Conservation (phyloP, 2,329 filamentous ascomycete genomes). For the Teratosphaeria pseudoeucalypti region DNA sequence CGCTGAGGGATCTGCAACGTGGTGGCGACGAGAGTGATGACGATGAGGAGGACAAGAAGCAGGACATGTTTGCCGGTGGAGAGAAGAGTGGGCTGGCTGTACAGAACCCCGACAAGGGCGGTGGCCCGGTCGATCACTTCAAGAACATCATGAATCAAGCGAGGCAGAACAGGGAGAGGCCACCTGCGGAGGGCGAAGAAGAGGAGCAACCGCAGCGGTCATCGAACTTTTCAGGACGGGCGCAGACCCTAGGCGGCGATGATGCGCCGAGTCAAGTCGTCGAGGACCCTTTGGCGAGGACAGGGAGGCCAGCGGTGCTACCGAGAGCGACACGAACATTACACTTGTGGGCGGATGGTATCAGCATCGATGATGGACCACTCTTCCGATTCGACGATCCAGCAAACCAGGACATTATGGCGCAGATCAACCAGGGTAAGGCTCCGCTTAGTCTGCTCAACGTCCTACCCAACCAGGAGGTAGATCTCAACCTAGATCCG, state of each 20-base stretch:
- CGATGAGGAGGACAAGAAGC: constrained; percentile 49
- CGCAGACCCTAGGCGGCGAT: constrained; percentile 69
- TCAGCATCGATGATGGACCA: constrained; percentile 73
- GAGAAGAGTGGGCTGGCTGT: constrained; percentile 71
- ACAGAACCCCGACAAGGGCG: constrained; percentile 48
- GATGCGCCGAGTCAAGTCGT: constrained; percentile 60
- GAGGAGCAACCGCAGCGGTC: constrained; percentile 29
- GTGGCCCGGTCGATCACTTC: constrained; percentile 35
- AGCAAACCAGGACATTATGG: constrained; percentile 57
- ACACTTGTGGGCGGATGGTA: constrained; percentile 75
- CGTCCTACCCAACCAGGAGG: constrained; percentile 61
- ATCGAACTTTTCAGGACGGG: constrained; percentile 54
- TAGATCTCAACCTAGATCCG: constrained; percentile 66
- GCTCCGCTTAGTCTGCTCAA: constrained; percentile 71
- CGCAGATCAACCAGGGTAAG: constrained; percentile 66
- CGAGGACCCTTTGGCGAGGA: constrained; percentile 43
- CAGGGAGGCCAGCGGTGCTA: constrained; percentile 18
- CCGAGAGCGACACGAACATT: constrained; percentile 55
- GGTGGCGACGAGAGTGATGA: constrained; percentile 54
- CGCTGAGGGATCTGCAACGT: constrained; percentile 36
- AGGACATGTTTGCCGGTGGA: constrained; percentile 70
- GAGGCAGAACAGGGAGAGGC: constrained; percentile 47
- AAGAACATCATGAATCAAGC: constrained; percentile 41
- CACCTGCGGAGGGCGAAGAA: constrained; percentile 34
- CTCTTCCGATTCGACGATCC: constrained; percentile 72